Evolutionary conservation across 2,329 filamentous ascomycete genomes (phyloP).

Genomic region (Fusarium proliferatum): DNA sequence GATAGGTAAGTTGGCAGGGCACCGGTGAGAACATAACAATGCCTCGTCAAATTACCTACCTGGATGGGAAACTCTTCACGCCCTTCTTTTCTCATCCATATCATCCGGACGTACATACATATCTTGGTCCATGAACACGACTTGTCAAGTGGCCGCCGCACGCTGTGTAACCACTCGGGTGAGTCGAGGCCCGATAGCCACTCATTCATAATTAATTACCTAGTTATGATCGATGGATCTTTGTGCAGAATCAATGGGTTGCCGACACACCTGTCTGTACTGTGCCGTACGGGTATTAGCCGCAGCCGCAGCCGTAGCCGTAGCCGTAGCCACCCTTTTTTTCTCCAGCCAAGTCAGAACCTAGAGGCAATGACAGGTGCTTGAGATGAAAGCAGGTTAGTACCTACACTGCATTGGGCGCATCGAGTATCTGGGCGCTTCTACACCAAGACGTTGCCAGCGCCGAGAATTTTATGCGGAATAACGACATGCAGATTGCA

Average conservation of each 20-base stretch:
- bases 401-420: neutral
- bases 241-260: neutral
- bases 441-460: neutral
- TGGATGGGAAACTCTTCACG: neutral
- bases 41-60: neutral
- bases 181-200: neutral
- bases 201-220: neutral
- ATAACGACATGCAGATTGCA: neutral
- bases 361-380: neutral
- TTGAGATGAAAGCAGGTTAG: neutral
- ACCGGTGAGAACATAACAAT: neutral
- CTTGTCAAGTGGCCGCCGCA: neutral
- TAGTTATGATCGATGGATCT: neutral
- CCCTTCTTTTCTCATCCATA: neutral
- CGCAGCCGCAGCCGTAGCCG: neutral
- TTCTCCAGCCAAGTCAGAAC: neutral
- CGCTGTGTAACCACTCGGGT: neutral
- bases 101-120: neutral
- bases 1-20: neutral
- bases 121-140: neutral
- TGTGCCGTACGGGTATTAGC: neutral
- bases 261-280: neutral
- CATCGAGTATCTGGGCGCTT: neutral
- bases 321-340: neutral
- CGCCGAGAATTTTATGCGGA: neutral